These are phyloP conservation scores for Wickerhamomyces ciferrii DNA, from an alignment of 805 yeast species.

Conservation along the genomic window DNA sequence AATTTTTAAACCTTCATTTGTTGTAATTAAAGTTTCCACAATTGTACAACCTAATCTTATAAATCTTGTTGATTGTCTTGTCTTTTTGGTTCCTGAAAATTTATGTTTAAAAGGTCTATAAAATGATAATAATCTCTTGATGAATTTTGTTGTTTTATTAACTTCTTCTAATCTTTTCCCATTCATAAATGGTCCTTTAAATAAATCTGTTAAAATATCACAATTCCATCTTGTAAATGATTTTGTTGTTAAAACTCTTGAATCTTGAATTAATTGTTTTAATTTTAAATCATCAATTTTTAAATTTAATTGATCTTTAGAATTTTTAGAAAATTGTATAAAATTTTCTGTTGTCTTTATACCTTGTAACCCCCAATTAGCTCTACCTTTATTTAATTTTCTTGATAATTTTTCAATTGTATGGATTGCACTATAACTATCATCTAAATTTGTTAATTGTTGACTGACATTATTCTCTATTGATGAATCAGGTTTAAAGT, in stretches of 20 bases:
- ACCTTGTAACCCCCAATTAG: constrained; percentile 27
- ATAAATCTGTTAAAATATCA: constrained; percentile 63
- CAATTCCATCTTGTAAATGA: constrained; percentile 86
- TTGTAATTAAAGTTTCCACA: constrained; percentile 56
- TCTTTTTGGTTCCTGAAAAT: constrained; percentile 50
- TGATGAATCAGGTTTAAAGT: constrained; percentile 1
- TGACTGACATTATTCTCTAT: too few species aligned
- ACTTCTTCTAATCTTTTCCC: constrained; percentile 74
- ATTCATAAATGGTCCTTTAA: constrained; percentile 77
- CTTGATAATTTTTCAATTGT: constrained; percentile 42
- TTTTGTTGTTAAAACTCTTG: constrained; percentile 73
- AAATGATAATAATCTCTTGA: constrained; percentile 79
- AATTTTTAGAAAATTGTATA: constrained; percentile 15
- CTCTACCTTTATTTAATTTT: constrained; percentile 31
- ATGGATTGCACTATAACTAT: constrained; percentile 29
- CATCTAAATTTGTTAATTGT: constrained; percentile 1
- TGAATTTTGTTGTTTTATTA: constrained; percentile 72
- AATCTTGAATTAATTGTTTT: constrained; percentile 57
- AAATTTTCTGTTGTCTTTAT: constrained; percentile 19
- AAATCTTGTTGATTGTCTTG: constrained; percentile 49
- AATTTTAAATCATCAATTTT: constrained; percentile 57
- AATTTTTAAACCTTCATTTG: constrained; percentile 61
- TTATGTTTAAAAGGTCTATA: constrained; percentile 88
- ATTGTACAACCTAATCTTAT: constrained; percentile 73
- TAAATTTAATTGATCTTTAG: constrained; percentile 5